Evolutionary conservation across 129 eudicot genomes (phyloP).

Genomic region (Lonicera japonica): DNA sequence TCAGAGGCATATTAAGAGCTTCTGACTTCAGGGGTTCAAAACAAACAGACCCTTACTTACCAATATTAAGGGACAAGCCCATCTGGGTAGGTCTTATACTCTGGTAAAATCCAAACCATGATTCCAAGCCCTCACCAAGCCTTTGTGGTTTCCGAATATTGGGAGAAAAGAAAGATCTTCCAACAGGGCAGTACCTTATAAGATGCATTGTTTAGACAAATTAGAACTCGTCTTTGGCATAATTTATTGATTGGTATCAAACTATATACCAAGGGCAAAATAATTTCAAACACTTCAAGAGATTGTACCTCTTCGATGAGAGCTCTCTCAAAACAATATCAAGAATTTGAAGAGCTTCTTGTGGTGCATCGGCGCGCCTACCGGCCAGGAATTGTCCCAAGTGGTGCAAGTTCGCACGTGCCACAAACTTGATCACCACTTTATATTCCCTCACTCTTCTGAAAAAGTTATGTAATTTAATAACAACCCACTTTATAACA

Average conservation of each 20-base stretch:
- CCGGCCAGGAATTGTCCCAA: conserved; percentile 60
- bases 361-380: conserved; percentile 59
- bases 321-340: conserved; percentile 67
- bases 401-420: conserved; percentile 52
- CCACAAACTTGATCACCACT: conserved; percentile 57
- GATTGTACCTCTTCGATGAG: conserved; percentile 37
- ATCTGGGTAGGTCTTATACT: conserved; percentile 96
- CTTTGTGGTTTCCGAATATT: conserved; percentile 58
- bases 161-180: conserved; percentile 81
- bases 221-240: neutral
- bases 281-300: neutral
- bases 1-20: too few relatives aligned
- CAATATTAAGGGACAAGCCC: conserved; percentile 93
- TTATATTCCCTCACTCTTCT: conserved; percentile 53
- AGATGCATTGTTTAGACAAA: conserved; percentile 1
- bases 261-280: neutral
- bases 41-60: conserved; percentile 17
- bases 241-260: neutral
- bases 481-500: too few relatives aligned
- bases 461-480: conserved; percentile 2
- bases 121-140: conserved; percentile 89
- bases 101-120: conserved; percentile 97
- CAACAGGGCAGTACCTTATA: conserved; percentile 70
- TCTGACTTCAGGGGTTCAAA: too few relatives aligned
- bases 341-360: conserved; percentile 54